A percentile compares a stretch with the other conserved stretches of the same genome.
phyloP scores from a whole-genome alignment of 352 stramenopile species.

The Phytophthora idaei region DNA sequence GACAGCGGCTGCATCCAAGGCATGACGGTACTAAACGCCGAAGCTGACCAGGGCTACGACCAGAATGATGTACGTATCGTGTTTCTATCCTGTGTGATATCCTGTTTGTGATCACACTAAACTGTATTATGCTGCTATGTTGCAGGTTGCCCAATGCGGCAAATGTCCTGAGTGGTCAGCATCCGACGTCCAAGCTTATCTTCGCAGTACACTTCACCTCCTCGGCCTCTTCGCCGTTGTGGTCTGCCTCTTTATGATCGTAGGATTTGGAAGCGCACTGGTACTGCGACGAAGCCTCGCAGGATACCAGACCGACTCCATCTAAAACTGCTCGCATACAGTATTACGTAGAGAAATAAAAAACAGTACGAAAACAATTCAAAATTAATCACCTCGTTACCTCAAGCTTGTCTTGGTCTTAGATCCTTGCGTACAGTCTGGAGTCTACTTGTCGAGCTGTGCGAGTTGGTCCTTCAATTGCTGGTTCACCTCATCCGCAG shows the following conservation, averaged over 20 bases:
- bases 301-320: slow-evolving; percentile 87
- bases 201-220: slow-evolving; percentile 65
- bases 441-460: slow-evolving; percentile 37
- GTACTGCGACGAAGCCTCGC: slow-evolving; percentile 76
- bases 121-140: slow-evolving; percentile 5
- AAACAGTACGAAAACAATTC: slow-evolving; percentile 36
- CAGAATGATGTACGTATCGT: slow-evolving; percentile 62
- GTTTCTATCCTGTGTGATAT: not conserved
- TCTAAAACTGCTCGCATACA: slow-evolving; percentile 39
- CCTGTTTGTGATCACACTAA: not conserved
- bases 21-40: slow-evolving; percentile 61
- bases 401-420: slow-evolving; percentile 13
- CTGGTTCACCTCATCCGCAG: slow-evolving; percentile 53
- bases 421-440: slow-evolving; percentile 18
- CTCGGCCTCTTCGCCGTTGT: slow-evolving; percentile 70
- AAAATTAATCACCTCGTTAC: slow-evolving; percentile 42
- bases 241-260: slow-evolving; percentile 80
- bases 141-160: slow-evolving; percentile 68
- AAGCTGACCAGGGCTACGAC: slow-evolving; percentile 60
- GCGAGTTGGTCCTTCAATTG: slow-evolving; percentile 50
- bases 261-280: slow-evolving; percentile 69
- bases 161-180: slow-evolving; percentile 83
- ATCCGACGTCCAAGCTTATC: slow-evolving; percentile 68
- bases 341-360: slow-evolving; percentile 3
- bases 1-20: slow-evolving; percentile 44